Evolutionary conservation across 495 filamentous ascomycete genomes (phyloP).

Genomic region (Achaetomiella virescens): DNA sequence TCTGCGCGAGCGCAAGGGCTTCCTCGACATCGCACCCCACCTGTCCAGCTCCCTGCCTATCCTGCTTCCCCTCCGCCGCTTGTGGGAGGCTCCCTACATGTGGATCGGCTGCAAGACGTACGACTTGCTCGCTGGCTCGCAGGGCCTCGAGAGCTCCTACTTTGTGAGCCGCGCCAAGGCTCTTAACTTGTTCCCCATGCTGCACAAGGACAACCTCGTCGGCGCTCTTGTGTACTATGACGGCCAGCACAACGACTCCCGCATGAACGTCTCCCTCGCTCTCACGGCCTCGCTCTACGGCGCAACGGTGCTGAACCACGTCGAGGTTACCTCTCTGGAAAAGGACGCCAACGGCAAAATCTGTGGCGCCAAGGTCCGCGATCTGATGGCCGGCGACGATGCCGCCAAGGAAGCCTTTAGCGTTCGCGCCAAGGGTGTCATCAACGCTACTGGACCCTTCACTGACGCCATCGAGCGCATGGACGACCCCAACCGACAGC

Average conservation of each 20-base stretch:
- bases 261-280: slow-evolving; percentile 95
- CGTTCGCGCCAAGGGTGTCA: slow-evolving; percentile 81
- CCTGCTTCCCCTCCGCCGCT: slow-evolving; percentile 91
- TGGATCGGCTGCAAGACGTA: slow-evolving; percentile 95
- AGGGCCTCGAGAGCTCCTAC: slow-evolving; percentile 96
- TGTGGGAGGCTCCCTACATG: slow-evolving; percentile 98
- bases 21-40: slow-evolving; percentile 92
- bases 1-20: slow-evolving; percentile 89
- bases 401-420: slow-evolving; percentile 53
- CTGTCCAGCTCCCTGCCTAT: slow-evolving; percentile 92
- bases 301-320: slow-evolving; percentile 84
- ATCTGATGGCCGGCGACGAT: slow-evolving; percentile 58
- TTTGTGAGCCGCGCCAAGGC: slow-evolving; percentile 93
- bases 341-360: slow-evolving; percentile 77
- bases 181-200: slow-evolving; percentile 94
- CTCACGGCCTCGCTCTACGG: slow-evolving; percentile 96
- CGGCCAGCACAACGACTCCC: slow-evolving; percentile 94
- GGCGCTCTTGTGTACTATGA: slow-evolving; percentile 98
- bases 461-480: slow-evolving; percentile 89
- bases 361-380: slow-evolving; percentile 71
- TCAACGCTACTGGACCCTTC: slow-evolving; percentile 97
- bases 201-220: slow-evolving; percentile 76
- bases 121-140: slow-evolving; percentile 87
- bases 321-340: slow-evolving; percentile 77
- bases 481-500: slow-evolving; percentile 63